Evolutionary conservation across 345 rosid genomes (phyloP), one percentile per base, ranked within the genome.

Genomic region (Geranium rotundifolium): DNA sequence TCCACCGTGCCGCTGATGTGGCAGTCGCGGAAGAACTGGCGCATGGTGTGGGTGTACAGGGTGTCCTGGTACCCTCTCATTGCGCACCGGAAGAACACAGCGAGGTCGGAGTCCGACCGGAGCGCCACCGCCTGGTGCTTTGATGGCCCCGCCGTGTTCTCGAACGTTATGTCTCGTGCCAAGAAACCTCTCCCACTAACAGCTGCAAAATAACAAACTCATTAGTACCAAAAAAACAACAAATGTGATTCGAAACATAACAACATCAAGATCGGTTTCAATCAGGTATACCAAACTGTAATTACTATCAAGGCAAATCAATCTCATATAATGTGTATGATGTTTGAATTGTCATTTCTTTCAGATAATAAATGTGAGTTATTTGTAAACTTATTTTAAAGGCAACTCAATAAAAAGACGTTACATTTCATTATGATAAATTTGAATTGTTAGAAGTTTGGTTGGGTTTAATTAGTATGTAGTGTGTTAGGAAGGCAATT

Each of bases 71-170:
- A 89, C 7, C 96, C 96, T 56, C 58, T 72, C 29, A 92, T 67
- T 0, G 76, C 77, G 58, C 93, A 87, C 16, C 87, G 77, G 64
- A 65, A 92, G 61, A 73, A 75, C 15, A 88, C 96, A 0, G 88
- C 75, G 0, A 89, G 80, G 67, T 92, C 98, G 0, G 98, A 83
- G 60, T 87, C 92, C 0, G 87, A 82, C 19, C 98, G 76, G 10
- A 89, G 63, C 0, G 98, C 96, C 7, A 83, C 98, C 0, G 98
- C 95, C 39, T 92, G 98, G 76, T 92, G 93, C 70, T 85, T 89
- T 46, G 61, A 71, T 0, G 98, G 85, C 34, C 95, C 98, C 3
- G 96, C 91, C 18, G 93, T 75, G 82, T 92, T 92, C 79, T 87
- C 85, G 54, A 92, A 82, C 0, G 93, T 82, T 57, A 92, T 79